Percentiles rank a stretch among this genome's conserved stretches.
These are phyloP conservation scores for Yarrowia sp. DNA, from an alignment of 805 yeast genomes.

Conservation along the genomic window DNA sequence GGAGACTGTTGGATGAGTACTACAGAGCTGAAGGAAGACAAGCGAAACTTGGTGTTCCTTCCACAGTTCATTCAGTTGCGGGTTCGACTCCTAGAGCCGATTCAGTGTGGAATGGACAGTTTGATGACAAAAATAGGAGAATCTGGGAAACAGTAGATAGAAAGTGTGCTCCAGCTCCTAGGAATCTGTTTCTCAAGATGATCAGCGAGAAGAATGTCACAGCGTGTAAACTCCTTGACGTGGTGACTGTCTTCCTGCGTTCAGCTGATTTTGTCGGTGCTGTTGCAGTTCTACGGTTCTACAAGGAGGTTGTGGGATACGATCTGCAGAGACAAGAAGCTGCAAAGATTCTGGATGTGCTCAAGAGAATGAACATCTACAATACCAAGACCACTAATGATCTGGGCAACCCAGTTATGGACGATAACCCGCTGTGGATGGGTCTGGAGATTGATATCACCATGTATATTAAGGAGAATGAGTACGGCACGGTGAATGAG, in stretches of 20 bases:
- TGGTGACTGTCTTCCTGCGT: neutral
- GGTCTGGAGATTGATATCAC: slow-evolving; percentile 12
- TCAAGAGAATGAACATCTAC: no score
- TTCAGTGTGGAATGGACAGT: neutral
- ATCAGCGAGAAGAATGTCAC: neutral
- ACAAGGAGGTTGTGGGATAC: slow-evolving; percentile 18
- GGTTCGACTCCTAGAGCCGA: neutral
- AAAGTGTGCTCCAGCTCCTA: slow-evolving; percentile 14
- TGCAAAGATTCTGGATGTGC: neutral
- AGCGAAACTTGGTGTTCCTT: neutral
- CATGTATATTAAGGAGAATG: neutral
- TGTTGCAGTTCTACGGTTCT: slow-evolving; percentile 5
- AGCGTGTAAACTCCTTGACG: neutral
- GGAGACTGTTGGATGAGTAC: slow-evolving; percentile 4
- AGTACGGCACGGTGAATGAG: neutral
- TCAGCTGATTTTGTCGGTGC: slow-evolving; percentile 20
- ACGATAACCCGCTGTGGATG: slow-evolving; percentile 17
- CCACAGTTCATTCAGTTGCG: no score
- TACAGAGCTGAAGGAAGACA: neutral
- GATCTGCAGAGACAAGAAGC: neutral
- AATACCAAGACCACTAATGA: no score
- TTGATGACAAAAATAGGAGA: neutral
- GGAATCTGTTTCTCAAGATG: slow-evolving; percentile 20
- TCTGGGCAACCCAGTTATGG: neutral
- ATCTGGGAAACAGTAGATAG: neutral